These are phyloP conservation scores for Patellifolia procumbens DNA, from an alignment of 179 eudicot genomes.

Conservation along the genomic window DNA sequence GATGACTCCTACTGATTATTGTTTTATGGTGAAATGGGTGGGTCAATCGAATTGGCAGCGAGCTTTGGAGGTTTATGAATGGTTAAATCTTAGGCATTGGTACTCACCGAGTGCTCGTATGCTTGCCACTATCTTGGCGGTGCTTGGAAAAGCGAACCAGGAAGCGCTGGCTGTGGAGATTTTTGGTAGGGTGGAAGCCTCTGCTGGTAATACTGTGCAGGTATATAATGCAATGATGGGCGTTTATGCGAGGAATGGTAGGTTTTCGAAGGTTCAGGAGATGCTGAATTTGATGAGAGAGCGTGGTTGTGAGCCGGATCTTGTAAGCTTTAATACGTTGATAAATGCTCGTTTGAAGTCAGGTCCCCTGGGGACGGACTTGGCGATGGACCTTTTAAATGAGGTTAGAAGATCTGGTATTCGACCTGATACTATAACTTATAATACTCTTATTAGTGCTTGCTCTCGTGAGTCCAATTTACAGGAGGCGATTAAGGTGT, in stretches of 20 bases:
- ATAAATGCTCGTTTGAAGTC: constrained; percentile 91
- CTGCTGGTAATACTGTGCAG: constrained; percentile 73
- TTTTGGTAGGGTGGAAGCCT: constrained; percentile 61
- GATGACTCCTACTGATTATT: constrained; percentile 91
- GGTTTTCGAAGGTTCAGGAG: constrained; percentile 73
- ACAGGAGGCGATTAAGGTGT: constrained; percentile 82
- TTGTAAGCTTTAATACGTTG: constrained; percentile 88
- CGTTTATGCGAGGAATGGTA: constrained; percentile 82
- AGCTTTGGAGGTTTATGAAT: constrained; percentile 88
- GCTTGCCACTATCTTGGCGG: constrained; percentile 80
- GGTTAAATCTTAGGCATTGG: constrained; percentile 88
- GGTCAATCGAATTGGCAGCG: constrained; percentile 90
- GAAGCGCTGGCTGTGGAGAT: constrained; percentile 82
- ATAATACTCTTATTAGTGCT: constrained; percentile 95
- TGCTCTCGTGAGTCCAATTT: constrained; percentile 89
- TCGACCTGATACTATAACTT: constrained; percentile 88
- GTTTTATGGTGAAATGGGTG: constrained; percentile 84
- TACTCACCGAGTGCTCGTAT: constrained; percentile 77
- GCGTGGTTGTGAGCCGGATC: constrained; percentile 86
- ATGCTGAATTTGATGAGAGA: constrained; percentile 72
- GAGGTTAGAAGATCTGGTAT: constrained; percentile 80
- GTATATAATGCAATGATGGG: constrained; percentile 99
- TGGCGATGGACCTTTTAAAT: constrained; percentile 66
- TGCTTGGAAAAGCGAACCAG: constrained; percentile 96
- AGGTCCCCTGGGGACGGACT: constrained; percentile 52